A percentile compares a stretch with the other conserved stretches of the same genome.
Conservation (phyloP, 2,329 filamentous ascomycete species). For the Fusarium sororula region DNA sequence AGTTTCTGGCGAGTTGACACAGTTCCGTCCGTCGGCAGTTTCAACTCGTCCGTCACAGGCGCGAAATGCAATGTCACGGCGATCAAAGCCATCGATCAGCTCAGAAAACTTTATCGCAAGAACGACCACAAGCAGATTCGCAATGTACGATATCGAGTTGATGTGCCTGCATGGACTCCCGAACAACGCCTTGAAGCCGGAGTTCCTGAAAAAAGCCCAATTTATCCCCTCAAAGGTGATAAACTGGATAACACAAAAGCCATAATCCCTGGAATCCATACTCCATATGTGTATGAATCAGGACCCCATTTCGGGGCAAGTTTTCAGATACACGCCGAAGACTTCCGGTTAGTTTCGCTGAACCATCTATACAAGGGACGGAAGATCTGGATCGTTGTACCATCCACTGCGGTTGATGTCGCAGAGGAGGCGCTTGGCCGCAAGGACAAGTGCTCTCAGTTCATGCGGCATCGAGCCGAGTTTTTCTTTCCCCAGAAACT, state of each 20-base stretch:
- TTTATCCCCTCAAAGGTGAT: slow-evolving; percentile 51
- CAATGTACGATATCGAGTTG: slow-evolving; percentile 50
- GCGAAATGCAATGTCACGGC: slow-evolving; percentile 40
- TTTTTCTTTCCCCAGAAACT: slow-evolving; percentile 54
- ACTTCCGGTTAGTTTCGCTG: slow-evolving; percentile 51
- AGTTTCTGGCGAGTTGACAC: slow-evolving; percentile 51
- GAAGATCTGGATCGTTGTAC: slow-evolving; percentile 53
- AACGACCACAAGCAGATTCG: slow-evolving; percentile 50
- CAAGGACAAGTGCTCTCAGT: slow-evolving; percentile 49
- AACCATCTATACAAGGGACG: slow-evolving; percentile 53
- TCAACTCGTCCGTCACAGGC: slow-evolving; percentile 40
- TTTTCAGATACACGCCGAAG: slow-evolving; percentile 54
- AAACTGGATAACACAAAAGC: slow-evolving; percentile 50
- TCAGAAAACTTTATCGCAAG: slow-evolving; percentile 49
- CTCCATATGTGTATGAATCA: slow-evolving; percentile 53
- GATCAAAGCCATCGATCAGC: slow-evolving; percentile 44
- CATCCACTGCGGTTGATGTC: slow-evolving; percentile 48
- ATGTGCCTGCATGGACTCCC: slow-evolving; percentile 51
- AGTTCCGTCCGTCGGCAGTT: slow-evolving; percentile 46
- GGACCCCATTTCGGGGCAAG: slow-evolving; percentile 51
- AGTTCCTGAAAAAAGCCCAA: slow-evolving; percentile 49
- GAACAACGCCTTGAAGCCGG: slow-evolving; percentile 48
- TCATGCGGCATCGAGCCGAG: slow-evolving; percentile 53
- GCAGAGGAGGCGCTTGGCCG: slow-evolving; percentile 49
- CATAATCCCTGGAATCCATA: slow-evolving; percentile 52